Evolutionary conservation across 306 rosid genomes (phyloP), one percentile per base, ranked within the genome.

Genomic region (Albizia julibrissin): DNA sequence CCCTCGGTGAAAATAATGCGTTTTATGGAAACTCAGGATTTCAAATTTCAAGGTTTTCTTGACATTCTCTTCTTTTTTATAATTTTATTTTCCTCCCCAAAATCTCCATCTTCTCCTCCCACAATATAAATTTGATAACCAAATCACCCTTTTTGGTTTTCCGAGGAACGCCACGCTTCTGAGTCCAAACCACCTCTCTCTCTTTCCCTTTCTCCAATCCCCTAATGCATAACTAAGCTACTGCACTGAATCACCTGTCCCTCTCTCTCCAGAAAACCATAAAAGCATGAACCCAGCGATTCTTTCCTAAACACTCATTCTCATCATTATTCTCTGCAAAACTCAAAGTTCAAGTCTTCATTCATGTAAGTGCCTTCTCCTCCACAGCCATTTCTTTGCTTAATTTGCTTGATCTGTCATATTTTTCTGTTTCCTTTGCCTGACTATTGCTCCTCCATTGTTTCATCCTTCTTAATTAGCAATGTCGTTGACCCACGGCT

Each of bases 401-500:
- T 40, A 37, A 68, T 68, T 31, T 56, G 50, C 69, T 76, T 40
- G 40, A 47, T 81, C 40, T 74, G 10, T 56, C n/a, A 3, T 46
- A 15, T n/a, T 12, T 22, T 78, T 65, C 9, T 14, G 27, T 72
- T 31, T 26, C 5, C 26, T 18, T 3, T 29, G 40, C 24, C 39
- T 62, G 3, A 27, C 33, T 12, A 27, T 73, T 15, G 62, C 22
- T 42, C 67, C 34, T 39, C 73, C 49, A 46, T 44, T 69, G 42
- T 29, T 8, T 64, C 4, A 14, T 21, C 59, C 81, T 74, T 83
- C 8, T 37, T 76, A 15, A 66, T 82, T 54, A 47, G 85, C 86
- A 89, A 88, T 89, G 91, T 52, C 76, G 49, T 79, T 88, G 85
- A 86, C 84, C 79, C 78, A 58, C 66, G 67, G 33, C 76, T 73